Base-by-base conservation (phyloP, 1,284 basidiomycete species). In the Apiotrichum brassicae region DNA sequence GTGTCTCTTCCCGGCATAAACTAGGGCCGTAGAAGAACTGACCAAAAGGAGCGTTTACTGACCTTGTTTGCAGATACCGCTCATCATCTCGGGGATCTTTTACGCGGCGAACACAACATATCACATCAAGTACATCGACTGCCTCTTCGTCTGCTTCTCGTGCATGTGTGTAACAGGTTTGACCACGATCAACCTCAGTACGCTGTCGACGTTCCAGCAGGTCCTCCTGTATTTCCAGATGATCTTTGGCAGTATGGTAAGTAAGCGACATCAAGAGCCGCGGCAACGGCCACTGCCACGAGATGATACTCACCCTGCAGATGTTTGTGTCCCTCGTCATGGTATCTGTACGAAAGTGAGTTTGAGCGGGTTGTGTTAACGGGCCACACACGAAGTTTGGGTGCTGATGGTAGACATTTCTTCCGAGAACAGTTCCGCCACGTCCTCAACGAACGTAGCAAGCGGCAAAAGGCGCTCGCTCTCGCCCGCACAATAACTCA, bases 391-490 rank as follows among this genome's bases (percentile, higher is more conserved):
- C 25, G 8, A 26, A 26, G 2, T n/a, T 24, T 25, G 11, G 5
- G 2, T 9, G 22, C 23, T 28, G 30, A 34, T 20, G 9, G 11
- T 61, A 86, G 86, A 62, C 76, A 81, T 60, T 89, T 86, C 70
- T 89, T 91, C 65, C 81, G 82, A 3, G 78, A 77, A 59, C 83
- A 82, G 61, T 88, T 89, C 63, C 76, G 81, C 49, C 76, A 85
- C 64, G 78, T 88, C 43, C 74, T 90, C 40, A 75, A 79, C 51
- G 75, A 65, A 33, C 78, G 79, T 7, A 34, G 30, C 42, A 42
- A 50, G 7, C 48, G 53, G 36, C 43, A 43, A n/a, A 43, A 43
- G 35, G 32, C 54, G 19, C 43, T 66, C 43, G 58, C 48, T 28
- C 32, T 71, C 6, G 43, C 59, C 18, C 57, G 61, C 44, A 69